Conservation (phyloP, 495 filamentous ascomycete genomes). For the Aspergillus avenaceus region DNA sequence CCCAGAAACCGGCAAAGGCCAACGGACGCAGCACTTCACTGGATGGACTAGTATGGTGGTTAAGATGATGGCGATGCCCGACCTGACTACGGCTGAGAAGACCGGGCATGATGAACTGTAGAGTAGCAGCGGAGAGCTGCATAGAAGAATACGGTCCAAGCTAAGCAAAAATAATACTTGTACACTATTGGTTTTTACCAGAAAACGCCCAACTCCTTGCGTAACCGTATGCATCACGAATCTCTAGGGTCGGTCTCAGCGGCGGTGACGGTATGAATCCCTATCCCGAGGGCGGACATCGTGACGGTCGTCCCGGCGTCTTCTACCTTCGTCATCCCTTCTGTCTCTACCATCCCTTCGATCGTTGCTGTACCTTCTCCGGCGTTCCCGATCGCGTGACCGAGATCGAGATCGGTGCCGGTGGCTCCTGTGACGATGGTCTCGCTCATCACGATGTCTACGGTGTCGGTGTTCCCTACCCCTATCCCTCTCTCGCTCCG, state of each 20-base stretch:
- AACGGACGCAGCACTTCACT: slow-evolving; percentile 95
- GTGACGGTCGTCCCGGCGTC: slow-evolving; percentile 24
- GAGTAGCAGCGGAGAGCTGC: slow-evolving; percentile 13
- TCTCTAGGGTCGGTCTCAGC: slow-evolving; percentile 10
- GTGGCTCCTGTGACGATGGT: slow-evolving; percentile 31
- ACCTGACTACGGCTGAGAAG: slow-evolving; percentile 32
- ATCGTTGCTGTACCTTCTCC: slow-evolving; percentile 24
- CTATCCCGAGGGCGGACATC: slow-evolving; percentile 23
- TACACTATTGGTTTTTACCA: slow-evolving; percentile 8
- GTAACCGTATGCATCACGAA: too few relatives aligned
- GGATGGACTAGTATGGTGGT: slow-evolving; percentile 98
- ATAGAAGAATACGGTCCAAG: slow-evolving; percentile 20
- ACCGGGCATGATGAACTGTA: slow-evolving; percentile 42
- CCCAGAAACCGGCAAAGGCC: slow-evolving; percentile 84
- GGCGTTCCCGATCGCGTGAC: slow-evolving; percentile 20
- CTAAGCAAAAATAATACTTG: slow-evolving; percentile 5
- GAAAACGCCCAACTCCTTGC: slow-evolving; percentile 12
- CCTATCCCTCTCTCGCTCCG: slow-evolving; percentile 26
- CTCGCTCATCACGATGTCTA: slow-evolving; percentile 30
- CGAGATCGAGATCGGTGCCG: slow-evolving; percentile 31
- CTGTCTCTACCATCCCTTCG: slow-evolving; percentile 32
- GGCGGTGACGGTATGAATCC: slow-evolving; percentile 20
- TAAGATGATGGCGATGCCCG: slow-evolving; percentile 93
- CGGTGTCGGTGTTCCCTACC: slow-evolving; percentile 34
- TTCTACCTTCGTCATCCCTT: slow-evolving; percentile 19